phyloP scores from a whole-genome alignment of 176 grass and related monocot genomes.

The Oryza australiensis region DNA sequence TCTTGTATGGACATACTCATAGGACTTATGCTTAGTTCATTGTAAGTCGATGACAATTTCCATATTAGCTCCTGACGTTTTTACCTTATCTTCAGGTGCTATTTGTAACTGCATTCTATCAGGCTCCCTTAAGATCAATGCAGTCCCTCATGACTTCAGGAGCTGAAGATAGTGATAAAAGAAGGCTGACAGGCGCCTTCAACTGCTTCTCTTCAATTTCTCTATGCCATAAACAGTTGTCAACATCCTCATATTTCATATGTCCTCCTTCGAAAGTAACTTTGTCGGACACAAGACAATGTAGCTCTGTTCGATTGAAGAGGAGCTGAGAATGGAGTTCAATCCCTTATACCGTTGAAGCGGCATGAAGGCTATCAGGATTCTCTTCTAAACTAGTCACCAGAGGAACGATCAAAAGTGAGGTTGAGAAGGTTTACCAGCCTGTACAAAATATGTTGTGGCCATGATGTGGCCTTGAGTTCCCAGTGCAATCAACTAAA shows the following conservation, averaged over 20 bases:
- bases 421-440: neutral
- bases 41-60: neutral
- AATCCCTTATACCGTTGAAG: neutral
- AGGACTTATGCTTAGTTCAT: no score
- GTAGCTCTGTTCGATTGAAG: constrained; percentile 15
- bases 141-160: constrained; percentile 53
- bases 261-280: constrained; percentile 32
- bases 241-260: constrained; percentile 43
- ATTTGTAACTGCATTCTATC: constrained; percentile 77
- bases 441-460: no score
- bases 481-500: no score
- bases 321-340: constrained; percentile 9
- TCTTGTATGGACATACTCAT: no score
- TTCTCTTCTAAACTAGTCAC: neutral
- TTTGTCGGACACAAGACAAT: neutral
- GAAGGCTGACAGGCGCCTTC: constrained; percentile 49
- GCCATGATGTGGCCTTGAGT: no score
- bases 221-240: constrained; percentile 39
- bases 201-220: constrained; percentile 79
- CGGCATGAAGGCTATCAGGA: neutral
- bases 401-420: neutral
- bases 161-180: constrained; percentile 60
- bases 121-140: constrained; percentile 56
- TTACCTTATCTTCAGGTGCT: constrained; percentile 48
- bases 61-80: neutral